Base-by-base conservation (phyloP, 2,329 filamentous ascomycete genomes). In the Venturia aucupariae region DNA sequence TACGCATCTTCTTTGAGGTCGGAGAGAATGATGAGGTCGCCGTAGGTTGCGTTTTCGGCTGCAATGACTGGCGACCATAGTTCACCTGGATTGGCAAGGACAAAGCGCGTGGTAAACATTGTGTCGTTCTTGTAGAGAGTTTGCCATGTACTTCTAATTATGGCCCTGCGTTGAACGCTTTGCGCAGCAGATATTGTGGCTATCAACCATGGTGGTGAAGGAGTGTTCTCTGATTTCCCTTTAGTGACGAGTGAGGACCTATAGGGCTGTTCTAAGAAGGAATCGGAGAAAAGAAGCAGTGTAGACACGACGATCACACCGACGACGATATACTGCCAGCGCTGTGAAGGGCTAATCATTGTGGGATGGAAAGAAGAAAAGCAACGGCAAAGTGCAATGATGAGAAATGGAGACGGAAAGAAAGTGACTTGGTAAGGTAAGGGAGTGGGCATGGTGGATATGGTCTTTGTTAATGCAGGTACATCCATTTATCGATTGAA, bases 1-100 rank as follows among this genome's bases (percentile, higher is more conserved):
- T 73, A 39, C 17, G 72, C 70, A 61, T 72, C 69, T 66, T 75
- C 73, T 15, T 67, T 66, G 2, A 74, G 63, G 55, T 72, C 68
- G n/a, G 74, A 71, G 4, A 75, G 72, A 1, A 75, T 70, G 65
- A 75, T 73, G 44, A 75, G 69, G 63, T 75, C 73, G 17, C 73
- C 73, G 67, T 70, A 73, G 1, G 73, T 75, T 35, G 67, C 67
- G 61, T 75, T 75, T 66, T 75, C 73, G 30, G 65, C 68, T 3
- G 66, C 65, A n/a, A 74, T 66, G 0, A 68, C 65, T 8, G 71
- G 67, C 1, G 63, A 69, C 72, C 71, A 73, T 8, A 60, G 65
- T 3, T 68, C 64, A 0, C 69, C 70, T 0, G 73, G 73, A 57
- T 75, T 74, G 0, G 72, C 68, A 3, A 75, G 68, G 11, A 75